phyloP scores from a whole-genome alignment of 768 basidiomycete genomes.

The Lactarius evosmus region DNA sequence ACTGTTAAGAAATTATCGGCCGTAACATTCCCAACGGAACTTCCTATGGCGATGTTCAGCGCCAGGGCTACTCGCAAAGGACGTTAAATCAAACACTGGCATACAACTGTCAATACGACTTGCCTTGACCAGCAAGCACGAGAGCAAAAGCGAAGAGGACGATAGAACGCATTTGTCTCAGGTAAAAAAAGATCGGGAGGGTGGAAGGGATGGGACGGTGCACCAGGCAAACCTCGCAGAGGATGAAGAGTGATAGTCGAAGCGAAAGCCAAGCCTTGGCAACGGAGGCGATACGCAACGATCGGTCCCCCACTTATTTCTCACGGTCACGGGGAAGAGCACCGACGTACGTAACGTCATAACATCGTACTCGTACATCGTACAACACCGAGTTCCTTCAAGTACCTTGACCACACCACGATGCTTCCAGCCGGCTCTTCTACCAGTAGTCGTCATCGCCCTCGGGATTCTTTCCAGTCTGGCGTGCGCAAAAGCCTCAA shows the following conservation, averaged over 20 bases:
- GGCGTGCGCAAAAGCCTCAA: neutral
- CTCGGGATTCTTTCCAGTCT: neutral
- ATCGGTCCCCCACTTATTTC: neutral
- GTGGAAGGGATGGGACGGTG: constrained; percentile 8
- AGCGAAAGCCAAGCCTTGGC: too few relatives aligned
- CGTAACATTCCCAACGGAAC: constrained; percentile 36
- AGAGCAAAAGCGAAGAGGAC: constrained; percentile 36
- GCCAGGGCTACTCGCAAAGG: constrained; percentile 38
- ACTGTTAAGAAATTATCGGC: constrained; percentile 47
- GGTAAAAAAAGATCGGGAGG: constrained; percentile 8
- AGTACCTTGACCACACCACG: too few relatives aligned
- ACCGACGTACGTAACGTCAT: too few relatives aligned
- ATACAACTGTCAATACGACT: constrained; percentile 3
- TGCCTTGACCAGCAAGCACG: constrained; percentile 60
- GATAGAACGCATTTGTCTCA: constrained; percentile 31
- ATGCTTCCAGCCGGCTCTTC: constrained; percentile 4
- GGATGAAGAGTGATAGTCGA: neutral
- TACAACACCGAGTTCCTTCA: too few relatives aligned
- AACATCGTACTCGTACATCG: too few relatives aligned
- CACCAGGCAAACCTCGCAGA: constrained; percentile 30
- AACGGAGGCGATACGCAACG: neutral
- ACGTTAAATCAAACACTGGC: neutral
- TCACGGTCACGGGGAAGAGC: constrained; percentile 13
- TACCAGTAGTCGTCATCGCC: neutral
- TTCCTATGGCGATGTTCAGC: constrained; percentile 49